Evolutionary conservation across 2,329 filamentous ascomycete genomes (phyloP).

Genomic region (Dactylellina haptotyla): DNA sequence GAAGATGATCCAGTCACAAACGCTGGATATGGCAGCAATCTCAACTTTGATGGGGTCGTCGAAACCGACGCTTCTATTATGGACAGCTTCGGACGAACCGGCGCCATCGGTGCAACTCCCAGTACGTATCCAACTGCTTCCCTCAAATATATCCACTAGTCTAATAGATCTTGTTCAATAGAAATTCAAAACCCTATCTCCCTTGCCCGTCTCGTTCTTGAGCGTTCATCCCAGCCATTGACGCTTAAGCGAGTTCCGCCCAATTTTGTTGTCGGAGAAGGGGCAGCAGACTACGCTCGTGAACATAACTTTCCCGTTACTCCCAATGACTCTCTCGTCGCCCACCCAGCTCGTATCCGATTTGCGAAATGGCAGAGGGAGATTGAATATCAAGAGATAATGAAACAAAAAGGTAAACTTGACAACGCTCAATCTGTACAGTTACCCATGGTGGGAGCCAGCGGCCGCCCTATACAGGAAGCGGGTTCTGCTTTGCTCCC

Average conservation of each 20-base stretch:
- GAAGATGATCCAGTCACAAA: conserved; percentile 98
- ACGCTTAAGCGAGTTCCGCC: conserved; percentile 89
- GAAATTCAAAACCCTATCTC: conserved; percentile 93
- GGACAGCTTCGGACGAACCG: conserved; percentile 88
- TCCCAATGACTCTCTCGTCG: conserved; percentile 81
- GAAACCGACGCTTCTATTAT: conserved; percentile 96
- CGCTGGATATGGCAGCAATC: conserved; percentile 92
- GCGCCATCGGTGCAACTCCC: conserved; percentile 88
- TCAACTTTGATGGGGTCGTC: conserved; percentile 87
- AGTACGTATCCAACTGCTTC: conserved; percentile 68
- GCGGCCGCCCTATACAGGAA: conserved; percentile 27
- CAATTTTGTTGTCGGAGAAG: conserved; percentile 86
- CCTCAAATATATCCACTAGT: background rate
- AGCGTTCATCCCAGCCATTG: conserved; percentile 78
- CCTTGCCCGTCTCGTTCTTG: conserved; percentile 82
- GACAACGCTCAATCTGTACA: conserved; percentile 54
- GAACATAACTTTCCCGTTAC: conserved; percentile 78
- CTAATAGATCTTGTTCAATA: conserved; percentile 61
- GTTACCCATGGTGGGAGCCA: conserved; percentile 16
- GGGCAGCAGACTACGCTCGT: conserved; percentile 85
- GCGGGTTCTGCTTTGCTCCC: conserved; percentile 33
- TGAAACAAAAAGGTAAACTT: conserved; percentile 64
- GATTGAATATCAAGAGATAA: conserved; percentile 73
- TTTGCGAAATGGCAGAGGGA: conserved; percentile 76
- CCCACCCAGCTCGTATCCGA: conserved; percentile 78